phyloP scores from a whole-genome alignment of 2,329 filamentous ascomycete species.

The Tolypocladium inflatum region DNA sequence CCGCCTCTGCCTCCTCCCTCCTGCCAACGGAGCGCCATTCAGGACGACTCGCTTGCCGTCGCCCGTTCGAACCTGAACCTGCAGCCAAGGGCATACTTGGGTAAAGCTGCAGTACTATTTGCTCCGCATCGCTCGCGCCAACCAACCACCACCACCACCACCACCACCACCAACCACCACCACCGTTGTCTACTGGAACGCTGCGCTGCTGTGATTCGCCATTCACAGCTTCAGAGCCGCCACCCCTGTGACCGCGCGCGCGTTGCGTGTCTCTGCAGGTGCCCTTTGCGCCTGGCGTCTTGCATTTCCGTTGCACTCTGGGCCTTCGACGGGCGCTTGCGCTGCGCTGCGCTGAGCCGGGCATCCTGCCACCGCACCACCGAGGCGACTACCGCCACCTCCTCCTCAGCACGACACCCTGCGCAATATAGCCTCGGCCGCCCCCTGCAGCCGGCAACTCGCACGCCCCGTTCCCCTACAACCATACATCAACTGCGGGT shows the following conservation, averaged over 20 bases:
- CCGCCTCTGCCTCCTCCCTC: neutral
- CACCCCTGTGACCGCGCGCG: slow-evolving; percentile 1
- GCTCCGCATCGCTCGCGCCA: neutral
- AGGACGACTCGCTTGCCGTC: neutral
- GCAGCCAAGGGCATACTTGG: neutral
- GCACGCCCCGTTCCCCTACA: neutral
- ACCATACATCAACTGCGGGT: neutral
- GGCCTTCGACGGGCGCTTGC: slow-evolving; percentile 3
- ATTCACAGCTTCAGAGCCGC: neutral
- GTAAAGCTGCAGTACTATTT: neutral
- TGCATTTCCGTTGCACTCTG: neutral
- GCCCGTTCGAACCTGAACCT: neutral
- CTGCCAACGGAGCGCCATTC: neutral
- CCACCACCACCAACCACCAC: slow-evolving; percentile 1
- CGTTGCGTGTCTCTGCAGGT: neutral
- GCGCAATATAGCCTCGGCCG: neutral
- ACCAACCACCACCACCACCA: slow-evolving; percentile 1
- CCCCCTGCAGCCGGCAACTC: neutral
- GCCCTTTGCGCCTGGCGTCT: neutral
- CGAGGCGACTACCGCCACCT: neutral
- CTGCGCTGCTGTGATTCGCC: slow-evolving; percentile 3
- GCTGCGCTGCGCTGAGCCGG: neutral
- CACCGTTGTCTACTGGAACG: slow-evolving; percentile 2
- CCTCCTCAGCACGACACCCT: neutral
- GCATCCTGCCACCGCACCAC: neutral